Conservation (phyloP, 2,329 filamentous ascomycete genomes). For the Diaporthe aspalathi region DNA sequence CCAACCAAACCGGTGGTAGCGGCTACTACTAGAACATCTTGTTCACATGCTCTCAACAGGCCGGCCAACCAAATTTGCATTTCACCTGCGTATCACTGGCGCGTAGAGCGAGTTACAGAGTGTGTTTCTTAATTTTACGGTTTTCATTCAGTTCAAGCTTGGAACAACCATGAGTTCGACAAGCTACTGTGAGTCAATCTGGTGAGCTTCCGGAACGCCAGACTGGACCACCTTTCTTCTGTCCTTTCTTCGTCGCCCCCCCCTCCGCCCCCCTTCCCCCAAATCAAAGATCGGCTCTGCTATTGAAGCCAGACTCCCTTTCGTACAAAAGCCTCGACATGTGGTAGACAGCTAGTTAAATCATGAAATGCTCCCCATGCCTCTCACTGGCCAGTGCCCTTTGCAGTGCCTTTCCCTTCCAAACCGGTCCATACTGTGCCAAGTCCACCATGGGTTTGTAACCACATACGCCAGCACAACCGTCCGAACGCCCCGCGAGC, state of each 20-base stretch:
- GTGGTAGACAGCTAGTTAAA: background rate
- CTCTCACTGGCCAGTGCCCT: background rate
- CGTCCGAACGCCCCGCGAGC: conserved; percentile 16
- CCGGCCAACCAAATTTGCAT: conserved; percentile 1
- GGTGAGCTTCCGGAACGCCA: conserved; percentile 13
- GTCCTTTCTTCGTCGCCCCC: too few species aligned
- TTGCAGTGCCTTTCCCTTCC: background rate
- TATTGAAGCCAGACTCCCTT: conserved; percentile 6
- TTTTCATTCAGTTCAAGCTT: conserved; percentile 17
- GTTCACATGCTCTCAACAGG: background rate
- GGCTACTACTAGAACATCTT: background rate
- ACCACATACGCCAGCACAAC: conserved; percentile 16
- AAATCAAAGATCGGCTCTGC: background rate
- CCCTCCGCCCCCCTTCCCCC: too few species aligned
- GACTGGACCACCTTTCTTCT: conserved; percentile 11
- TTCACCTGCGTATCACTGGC: background rate
- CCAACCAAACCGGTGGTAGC: background rate
- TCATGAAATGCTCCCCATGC: background rate
- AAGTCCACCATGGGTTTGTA: background rate
- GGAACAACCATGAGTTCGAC: conserved; percentile 20
- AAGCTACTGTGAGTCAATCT: conserved; percentile 26
- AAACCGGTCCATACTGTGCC: conserved; percentile 3
- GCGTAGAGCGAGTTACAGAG: background rate
- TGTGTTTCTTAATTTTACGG: background rate
- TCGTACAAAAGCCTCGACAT: background rate